Evolutionary conservation across 352 stramenopile genomes (phyloP).

Genomic region (Phytophthora tentaculata): DNA sequence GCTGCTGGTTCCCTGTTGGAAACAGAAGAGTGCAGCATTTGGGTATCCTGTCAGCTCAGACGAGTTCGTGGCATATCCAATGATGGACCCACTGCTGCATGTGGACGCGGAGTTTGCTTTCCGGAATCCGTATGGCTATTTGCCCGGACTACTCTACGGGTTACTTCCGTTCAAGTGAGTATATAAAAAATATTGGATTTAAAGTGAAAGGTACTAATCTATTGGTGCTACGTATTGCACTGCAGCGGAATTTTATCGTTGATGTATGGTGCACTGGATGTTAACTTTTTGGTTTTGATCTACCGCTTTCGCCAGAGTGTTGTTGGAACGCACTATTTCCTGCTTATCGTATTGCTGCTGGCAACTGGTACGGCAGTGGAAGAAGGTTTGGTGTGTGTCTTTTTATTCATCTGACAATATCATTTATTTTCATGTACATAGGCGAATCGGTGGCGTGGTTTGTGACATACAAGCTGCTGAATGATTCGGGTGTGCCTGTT

Average conservation of each 20-base stretch:
- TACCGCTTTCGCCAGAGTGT: conserved; percentile 70
- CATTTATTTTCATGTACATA: conserved; percentile 18
- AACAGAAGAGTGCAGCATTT: conserved; percentile 82
- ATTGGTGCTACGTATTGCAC: conserved; percentile 15
- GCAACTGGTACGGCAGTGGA: conserved; percentile 52
- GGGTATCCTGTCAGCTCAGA: conserved; percentile 79
- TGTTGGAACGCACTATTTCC: conserved; percentile 86
- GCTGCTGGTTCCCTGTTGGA: conserved; percentile 79
- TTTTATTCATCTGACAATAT: conserved; percentile 1
- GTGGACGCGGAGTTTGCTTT: conserved; percentile 75
- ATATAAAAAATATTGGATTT: conserved; percentile 1
- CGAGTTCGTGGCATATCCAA: conserved; percentile 73
- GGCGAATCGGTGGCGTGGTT: conserved; percentile 79
- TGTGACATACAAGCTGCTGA: conserved; percentile 80
- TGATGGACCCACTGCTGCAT: conserved; percentile 71
- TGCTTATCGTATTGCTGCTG: conserved; percentile 80
- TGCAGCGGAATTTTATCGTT: conserved; percentile 70
- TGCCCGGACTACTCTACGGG: conserved; percentile 80
- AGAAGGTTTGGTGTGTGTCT: neutral
- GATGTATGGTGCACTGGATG: conserved; percentile 72
- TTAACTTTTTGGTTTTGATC: conserved; percentile 77
- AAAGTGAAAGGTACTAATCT: conserved; percentile 11
- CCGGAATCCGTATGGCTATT: conserved; percentile 82
- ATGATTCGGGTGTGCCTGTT: conserved; percentile 67
- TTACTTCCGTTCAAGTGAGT: conserved; percentile 88